phyloP scores from a whole-genome alignment of 2,329 filamentous ascomycete genomes.

The Tolypocladium ovalisporum region DNA sequence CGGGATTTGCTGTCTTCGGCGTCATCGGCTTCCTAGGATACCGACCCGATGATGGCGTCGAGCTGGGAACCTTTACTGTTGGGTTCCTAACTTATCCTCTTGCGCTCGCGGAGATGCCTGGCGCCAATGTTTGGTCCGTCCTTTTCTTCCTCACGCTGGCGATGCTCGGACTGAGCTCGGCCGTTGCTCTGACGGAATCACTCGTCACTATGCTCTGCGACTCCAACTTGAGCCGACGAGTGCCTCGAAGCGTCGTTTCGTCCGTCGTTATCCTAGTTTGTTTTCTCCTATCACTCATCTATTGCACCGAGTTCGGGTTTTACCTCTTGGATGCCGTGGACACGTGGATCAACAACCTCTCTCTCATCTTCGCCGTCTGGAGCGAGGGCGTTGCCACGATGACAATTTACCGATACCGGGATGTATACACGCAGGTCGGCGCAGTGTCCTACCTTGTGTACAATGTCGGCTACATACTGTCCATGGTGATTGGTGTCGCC shows the following conservation, averaged over 20 bases:
- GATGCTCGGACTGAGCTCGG: background rate
- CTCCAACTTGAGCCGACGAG: slow-evolving; percentile 23
- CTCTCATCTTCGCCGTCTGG: slow-evolving; percentile 40
- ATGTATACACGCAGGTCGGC: slow-evolving; percentile 31
- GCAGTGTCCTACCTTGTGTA: slow-evolving; percentile 26
- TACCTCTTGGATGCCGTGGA: slow-evolving; percentile 40
- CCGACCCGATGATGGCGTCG: background rate
- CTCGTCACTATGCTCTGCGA: slow-evolving; percentile 39
- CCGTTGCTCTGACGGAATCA: slow-evolving; percentile 13
- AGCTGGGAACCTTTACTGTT: background rate
- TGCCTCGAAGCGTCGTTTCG: slow-evolving; percentile 28
- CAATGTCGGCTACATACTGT: slow-evolving; percentile 36
- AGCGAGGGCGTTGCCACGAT: slow-evolving; percentile 37
- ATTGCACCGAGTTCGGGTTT: slow-evolving; percentile 33
- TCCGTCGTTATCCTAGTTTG: slow-evolving; percentile 31
- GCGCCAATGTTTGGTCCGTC: background rate
- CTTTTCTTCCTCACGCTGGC: background rate
- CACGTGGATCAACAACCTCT: slow-evolving; percentile 39
- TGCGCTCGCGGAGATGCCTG: background rate
- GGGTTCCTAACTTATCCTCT: background rate
- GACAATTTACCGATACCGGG: slow-evolving; percentile 36
- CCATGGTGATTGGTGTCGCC: slow-evolving; percentile 33
- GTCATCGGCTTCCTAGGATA: background rate
- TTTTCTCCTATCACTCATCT: slow-evolving; percentile 37
- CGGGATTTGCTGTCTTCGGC: background rate